These are phyloP conservation scores for Exophiala lecanii-corni DNA, from an alignment of 2,329 filamentous ascomycete species.

Conservation along the genomic window DNA sequence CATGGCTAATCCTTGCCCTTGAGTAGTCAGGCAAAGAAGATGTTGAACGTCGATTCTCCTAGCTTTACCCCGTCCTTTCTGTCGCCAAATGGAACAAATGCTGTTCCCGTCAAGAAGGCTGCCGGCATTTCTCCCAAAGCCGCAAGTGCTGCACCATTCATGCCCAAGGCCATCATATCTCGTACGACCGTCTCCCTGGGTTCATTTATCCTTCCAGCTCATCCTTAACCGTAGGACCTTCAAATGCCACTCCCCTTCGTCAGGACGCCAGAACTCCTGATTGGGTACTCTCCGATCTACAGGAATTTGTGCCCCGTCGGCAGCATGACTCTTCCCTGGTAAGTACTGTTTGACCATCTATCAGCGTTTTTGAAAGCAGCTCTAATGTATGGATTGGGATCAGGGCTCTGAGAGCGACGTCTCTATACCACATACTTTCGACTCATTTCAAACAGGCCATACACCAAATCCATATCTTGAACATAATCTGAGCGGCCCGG, in stretches of 20 bases:
- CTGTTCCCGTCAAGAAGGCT: slow-evolving; percentile 13
- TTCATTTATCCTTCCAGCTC: slow-evolving; percentile 9
- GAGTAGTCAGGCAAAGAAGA: slow-evolving; percentile 22
- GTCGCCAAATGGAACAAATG: slow-evolving; percentile 39
- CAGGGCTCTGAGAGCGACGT: slow-evolving; percentile 15
- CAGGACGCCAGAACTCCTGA: slow-evolving; percentile 40
- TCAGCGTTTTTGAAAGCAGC: too few relatives aligned
- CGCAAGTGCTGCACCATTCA: slow-evolving; percentile 69
- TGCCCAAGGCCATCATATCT: slow-evolving; percentile 39
- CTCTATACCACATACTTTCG: slow-evolving; percentile 17
- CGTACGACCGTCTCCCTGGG: slow-evolving; percentile 29
- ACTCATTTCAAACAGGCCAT: slow-evolving; percentile 29
- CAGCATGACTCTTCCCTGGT: slow-evolving; percentile 49
- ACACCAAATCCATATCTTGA: slow-evolving; percentile 75
- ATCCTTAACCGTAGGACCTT: slow-evolving; percentile 30
- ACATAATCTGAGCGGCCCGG: slow-evolving; percentile 52
- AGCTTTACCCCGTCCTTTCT: slow-evolving; percentile 74
- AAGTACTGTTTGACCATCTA: too few relatives aligned
- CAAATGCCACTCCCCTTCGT: slow-evolving; percentile 39
- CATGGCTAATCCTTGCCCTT: neutral
- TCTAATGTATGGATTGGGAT: neutral
- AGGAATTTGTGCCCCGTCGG: slow-evolving; percentile 51
- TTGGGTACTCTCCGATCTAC: slow-evolving; percentile 42
- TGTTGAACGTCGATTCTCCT: slow-evolving; percentile 91
- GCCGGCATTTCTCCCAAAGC: slow-evolving; percentile 73